Conservation (phyloP, 371 early-diverging fungal genomes). For the Circinella minor region DNA sequence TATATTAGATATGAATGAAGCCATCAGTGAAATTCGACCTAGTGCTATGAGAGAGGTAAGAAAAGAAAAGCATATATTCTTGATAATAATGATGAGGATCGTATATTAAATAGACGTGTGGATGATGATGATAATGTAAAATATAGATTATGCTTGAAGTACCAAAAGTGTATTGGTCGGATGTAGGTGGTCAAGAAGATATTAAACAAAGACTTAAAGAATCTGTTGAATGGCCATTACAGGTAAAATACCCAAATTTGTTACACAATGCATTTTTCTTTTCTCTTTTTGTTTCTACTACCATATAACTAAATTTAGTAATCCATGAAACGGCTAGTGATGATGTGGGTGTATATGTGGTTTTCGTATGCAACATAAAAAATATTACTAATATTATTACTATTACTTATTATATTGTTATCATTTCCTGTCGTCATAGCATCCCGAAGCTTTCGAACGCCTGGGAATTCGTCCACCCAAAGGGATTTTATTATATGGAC, state of each 20-base stretch:
- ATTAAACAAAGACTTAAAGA: slow-evolving; percentile 96
- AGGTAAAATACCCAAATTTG: slow-evolving; percentile 43
- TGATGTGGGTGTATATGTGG: no score
- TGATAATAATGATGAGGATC: no score
- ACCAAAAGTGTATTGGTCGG: slow-evolving; percentile 94
- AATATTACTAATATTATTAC: no score
- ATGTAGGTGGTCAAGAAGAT: slow-evolving; percentile 97
- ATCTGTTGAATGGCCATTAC: slow-evolving; percentile 98
- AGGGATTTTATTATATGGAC: slow-evolving; percentile 96
- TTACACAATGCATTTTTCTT: not conserved
- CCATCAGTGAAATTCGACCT: slow-evolving; percentile 78
- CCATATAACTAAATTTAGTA: no score
- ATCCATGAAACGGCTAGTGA: no score
- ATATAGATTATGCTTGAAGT: slow-evolving; percentile 83
- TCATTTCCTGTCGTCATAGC: slow-evolving; percentile 36
- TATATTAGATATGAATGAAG: slow-evolving; percentile 55
- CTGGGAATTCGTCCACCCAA: slow-evolving; percentile 95
- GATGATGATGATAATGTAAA: no score
- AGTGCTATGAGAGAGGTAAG: slow-evolving; percentile 95
- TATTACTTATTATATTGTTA: no score
- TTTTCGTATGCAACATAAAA: no score
- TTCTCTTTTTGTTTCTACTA: no score
- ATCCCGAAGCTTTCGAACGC: slow-evolving; percentile 87
- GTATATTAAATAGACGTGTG: no score
- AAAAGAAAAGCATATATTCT: no score